Evolutionary conservation across 495 filamentous ascomycete genomes (phyloP).

Genomic region (Annulohypoxylon stygium): DNA sequence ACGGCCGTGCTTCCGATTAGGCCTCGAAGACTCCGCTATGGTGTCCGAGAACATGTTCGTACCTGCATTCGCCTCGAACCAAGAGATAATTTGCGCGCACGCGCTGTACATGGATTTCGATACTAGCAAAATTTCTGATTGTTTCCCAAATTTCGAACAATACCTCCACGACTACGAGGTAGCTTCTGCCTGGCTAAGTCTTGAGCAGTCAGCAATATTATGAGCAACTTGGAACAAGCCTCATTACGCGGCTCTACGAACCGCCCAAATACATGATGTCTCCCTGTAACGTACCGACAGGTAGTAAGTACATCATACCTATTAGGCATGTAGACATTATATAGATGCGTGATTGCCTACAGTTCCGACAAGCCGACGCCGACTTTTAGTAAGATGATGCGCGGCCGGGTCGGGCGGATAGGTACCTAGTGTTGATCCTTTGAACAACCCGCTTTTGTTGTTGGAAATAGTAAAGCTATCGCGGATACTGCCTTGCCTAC

Average conservation of each 20-base stretch:
- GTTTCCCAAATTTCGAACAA: not conserved
- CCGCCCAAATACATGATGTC: not conserved
- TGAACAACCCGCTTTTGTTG: constrained; percentile 11
- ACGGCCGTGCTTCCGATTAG: constrained; percentile 24
- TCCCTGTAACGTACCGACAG: not conserved
- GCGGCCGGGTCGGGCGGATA: constrained; percentile 39
- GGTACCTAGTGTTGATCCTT: constrained; percentile 39
- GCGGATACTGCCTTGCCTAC: constrained; percentile 10
- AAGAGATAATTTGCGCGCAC: constrained; percentile 17
- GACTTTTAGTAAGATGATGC: constrained; percentile 35
- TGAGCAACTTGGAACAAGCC: constrained; percentile 1
- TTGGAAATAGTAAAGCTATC: constrained; percentile 26
- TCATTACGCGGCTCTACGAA: constrained; percentile 27
- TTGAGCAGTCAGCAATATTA: constrained; percentile 10
- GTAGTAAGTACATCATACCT: not conserved
- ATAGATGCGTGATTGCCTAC: not conserved
- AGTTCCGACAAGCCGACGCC: constrained; percentile 21
- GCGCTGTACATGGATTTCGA: not conserved
- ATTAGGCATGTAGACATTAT: not conserved
- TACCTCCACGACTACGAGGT: constrained; percentile 18
- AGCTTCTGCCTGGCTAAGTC: constrained; percentile 21
- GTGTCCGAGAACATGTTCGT: constrained; percentile 14
- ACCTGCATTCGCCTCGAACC: constrained; percentile 39
- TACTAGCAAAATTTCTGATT: not conserved
- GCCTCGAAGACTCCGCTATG: constrained; percentile 21